Evolutionary conservation across 2,329 filamentous ascomycete genomes (phyloP), one percentile per base, ranked within the genome.

Genomic region (Colletotrichum kahawae): DNA sequence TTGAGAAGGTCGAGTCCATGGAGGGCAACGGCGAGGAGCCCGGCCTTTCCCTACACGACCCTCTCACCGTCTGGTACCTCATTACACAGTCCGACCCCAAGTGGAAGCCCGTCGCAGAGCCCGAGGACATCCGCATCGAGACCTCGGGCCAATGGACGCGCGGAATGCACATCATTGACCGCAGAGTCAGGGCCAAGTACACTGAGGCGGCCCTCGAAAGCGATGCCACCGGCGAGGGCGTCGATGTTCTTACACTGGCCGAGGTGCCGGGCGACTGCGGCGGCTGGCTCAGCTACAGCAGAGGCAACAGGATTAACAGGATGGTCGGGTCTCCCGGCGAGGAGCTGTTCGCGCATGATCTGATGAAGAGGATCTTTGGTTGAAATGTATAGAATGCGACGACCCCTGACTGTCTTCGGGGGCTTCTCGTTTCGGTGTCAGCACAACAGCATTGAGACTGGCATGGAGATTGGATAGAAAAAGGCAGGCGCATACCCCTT

Each of bases 81-180:
- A 82, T 96, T 73, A 93, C 92, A 9, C 87, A 85, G 76, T 89
- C 88, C 76, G 86, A 92, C 72, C 87, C 90, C 21, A 84, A 82
- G 34, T 94, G 92, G 92, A 89, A 88, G 82, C 82, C 87, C 18
- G 87, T 90, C 2, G 83, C 86, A 16, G 87, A 89, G 72, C 91
- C 88, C 0, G 94, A 98, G 83, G 97, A 99, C 82, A 93, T 99
- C 71, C 90, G 97, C 24, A 88, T 99, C 54, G 97, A 99, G 85
- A 97, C 95, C 0, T 87, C 91, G 4, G 97, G 96, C 2, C 97
- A 98, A 86, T 99, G 97, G 97, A 98, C 96, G 60, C 89, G 95
- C 71, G 96, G 97, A 2, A 96, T 97, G 93, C 96, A 95, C 81
- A 89, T 98, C 36, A 88, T 95, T 54, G 97, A 99, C 87, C 89